These are phyloP conservation scores for Lipomyces kockii DNA, from an alignment of 805 yeast species.

Conservation along the genomic window DNA sequence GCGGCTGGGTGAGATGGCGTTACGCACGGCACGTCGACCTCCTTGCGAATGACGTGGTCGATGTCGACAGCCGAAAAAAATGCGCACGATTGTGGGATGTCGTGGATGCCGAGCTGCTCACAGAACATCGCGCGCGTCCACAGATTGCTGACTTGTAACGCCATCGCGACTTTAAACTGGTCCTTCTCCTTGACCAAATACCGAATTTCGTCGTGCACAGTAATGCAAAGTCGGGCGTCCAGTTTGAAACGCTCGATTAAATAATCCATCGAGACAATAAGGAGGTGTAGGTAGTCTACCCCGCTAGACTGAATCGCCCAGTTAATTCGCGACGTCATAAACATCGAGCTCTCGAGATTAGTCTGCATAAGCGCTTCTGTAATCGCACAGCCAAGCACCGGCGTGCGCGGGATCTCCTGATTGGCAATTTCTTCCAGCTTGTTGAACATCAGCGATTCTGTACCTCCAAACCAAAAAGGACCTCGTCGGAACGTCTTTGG, in stretches of 20 bases:
- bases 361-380: conserved; percentile 76
- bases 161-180: conserved; percentile 73
- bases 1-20: conserved; percentile 83
- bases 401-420: conserved; percentile 80
- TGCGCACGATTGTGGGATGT: conserved; percentile 93
- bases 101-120: conserved; percentile 85
- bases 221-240: conserved; percentile 76
- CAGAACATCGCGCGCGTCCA: conserved; percentile 98
- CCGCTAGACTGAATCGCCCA: conserved; percentile 99
- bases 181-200: conserved; percentile 77
- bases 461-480: conserved; percentile 69
- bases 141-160: conserved; percentile 83
- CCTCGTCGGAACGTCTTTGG: conserved; percentile 44
- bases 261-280: conserved; percentile 87
- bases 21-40: conserved; percentile 86
- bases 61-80: conserved; percentile 93
- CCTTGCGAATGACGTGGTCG: conserved; percentile 86
- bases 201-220: conserved; percentile 95
- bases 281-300: conserved; percentile 88
- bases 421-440: conserved; percentile 85
- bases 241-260: conserved; percentile 65
- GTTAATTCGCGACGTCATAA: conserved; percentile 87
- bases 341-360: conserved; percentile 67
- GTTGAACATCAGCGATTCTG: conserved; percentile 91
- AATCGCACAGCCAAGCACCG: conserved; percentile 90